These are phyloP conservation scores for Boletellus ananas DNA, from an alignment of 768 basidiomycete genomes.

Conservation along the genomic window DNA sequence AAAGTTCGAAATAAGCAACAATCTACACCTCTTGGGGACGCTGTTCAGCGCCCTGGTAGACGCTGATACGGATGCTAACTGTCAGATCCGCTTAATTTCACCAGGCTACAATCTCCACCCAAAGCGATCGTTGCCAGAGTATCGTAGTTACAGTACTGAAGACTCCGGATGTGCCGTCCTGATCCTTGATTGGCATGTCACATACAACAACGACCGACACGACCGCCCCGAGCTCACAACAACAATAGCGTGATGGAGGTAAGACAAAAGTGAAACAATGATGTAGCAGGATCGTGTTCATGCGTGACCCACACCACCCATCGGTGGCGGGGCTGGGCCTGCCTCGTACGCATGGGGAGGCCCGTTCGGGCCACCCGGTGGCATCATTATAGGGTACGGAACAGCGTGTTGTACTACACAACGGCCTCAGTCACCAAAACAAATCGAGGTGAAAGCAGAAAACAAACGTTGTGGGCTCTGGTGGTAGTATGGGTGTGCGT, in stretches of 20 bases:
- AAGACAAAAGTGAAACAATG: constrained; percentile 6
- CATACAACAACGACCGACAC: constrained; percentile 28
- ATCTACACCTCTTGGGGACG: too few species aligned
- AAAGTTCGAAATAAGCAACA: too few species aligned
- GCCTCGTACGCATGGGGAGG: constrained; percentile 75
- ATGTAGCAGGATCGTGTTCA: constrained; percentile 30
- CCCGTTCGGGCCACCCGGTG: constrained; percentile 59
- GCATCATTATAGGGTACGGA: constrained; percentile 89
- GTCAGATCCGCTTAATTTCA: neutral
- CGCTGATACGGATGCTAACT: neutral
- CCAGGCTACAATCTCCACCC: constrained; percentile 12
- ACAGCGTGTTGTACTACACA: constrained; percentile 78
- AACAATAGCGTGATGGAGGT: constrained; percentile 15
- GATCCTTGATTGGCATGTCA: constrained; percentile 16
- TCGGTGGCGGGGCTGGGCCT: constrained; percentile 64
- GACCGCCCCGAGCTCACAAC: constrained; percentile 27
- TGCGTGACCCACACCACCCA: constrained; percentile 69
- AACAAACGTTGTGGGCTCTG: constrained; percentile 81
- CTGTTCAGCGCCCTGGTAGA: too few species aligned
- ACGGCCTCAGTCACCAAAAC: constrained; percentile 26
- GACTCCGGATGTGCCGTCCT: constrained; percentile 7
- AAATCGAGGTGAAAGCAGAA: constrained; percentile 14
- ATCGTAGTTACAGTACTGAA: constrained; percentile 28
- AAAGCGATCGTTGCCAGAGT: constrained; percentile 27
- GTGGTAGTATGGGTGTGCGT: constrained; percentile 85